A percentile compares a stretch with the other conserved stretches of the same genome.
phyloP scores from a whole-genome alignment of 495 filamentous ascomycete species.

The Apodospora peruviana region DNA sequence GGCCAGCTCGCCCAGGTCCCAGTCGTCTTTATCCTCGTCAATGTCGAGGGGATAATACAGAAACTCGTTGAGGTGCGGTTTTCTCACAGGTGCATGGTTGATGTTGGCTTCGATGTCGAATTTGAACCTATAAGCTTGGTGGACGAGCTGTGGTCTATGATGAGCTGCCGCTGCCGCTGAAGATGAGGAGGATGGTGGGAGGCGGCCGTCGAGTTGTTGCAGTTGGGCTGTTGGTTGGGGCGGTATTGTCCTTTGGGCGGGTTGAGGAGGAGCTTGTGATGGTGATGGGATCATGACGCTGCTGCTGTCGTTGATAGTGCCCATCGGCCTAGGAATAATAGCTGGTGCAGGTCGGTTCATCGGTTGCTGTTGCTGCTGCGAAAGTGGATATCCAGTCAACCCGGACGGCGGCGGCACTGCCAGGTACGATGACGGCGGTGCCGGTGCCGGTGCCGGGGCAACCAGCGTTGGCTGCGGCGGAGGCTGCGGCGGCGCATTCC shows the following conservation, averaged over 20 bases:
- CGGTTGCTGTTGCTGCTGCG: not conserved
- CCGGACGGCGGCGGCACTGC: not conserved
- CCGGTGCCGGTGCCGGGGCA: not conserved
- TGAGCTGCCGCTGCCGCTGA: not conserved
- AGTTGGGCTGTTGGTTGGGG: not conserved
- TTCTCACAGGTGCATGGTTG: conserved; percentile 33
- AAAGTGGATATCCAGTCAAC: not conserved
- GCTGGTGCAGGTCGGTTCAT: not conserved
- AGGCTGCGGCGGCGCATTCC: not conserved
- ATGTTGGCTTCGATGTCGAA: conserved; percentile 46
- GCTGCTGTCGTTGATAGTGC: no score
- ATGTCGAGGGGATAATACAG: conserved; percentile 37
- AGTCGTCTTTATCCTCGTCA: conserved; percentile 27
- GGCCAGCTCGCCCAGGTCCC: conserved; percentile 14
- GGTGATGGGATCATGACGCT: not conserved
- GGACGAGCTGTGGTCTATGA: conserved; percentile 22
- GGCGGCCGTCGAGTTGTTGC: conserved; percentile 2
- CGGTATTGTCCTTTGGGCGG: not conserved
- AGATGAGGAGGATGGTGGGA: conserved; percentile 11
- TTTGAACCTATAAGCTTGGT: conserved; percentile 46
- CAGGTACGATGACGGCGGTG: not conserved
- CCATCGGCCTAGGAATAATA: not conserved
- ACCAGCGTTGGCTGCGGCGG: not conserved
- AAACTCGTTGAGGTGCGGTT: conserved; percentile 39
- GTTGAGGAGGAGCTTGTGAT: not conserved